Base-by-base conservation (phyloP, 116 monocot species). In the Zostera marina region DNA sequence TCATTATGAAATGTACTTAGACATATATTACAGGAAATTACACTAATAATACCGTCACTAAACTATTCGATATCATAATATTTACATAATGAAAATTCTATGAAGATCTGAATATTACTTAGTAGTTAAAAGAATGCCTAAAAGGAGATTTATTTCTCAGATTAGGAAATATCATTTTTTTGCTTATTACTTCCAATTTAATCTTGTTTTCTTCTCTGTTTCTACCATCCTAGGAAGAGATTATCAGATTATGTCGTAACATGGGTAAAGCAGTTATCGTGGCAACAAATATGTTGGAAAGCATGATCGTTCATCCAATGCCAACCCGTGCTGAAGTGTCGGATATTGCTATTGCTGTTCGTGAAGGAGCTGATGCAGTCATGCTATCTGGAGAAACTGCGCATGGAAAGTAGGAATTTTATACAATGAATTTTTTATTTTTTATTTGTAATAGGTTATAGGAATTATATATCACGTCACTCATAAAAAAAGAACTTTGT, bases 321-420 rank as follows among this genome's bases (percentile, higher is more conserved):
- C 99, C 99, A 65, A 99, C 99, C 1, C 81, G 99, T 9, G 99
- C 99, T 46, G 99, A 99, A 64, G 99, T 91, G 19, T 86, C 99
- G 8, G 99, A 99, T 51, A 99, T 99, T 69, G 99, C 99, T 41
- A 99, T 99, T 58, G 99, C 99, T n/a, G 99, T 99, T 43, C 90
- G 99, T 61, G 99, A 99, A 75, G 87, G 99, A 56, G 41, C 89
- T 67, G 99, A 91, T 79, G 99, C 87, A 20, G 68, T 99, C 52
- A 99, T 99, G 99, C 87, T 99, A 23, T 99, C 99, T 72, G 99
- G 99, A 47, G 99, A 99, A 74, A 99, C 99, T 71, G 99, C 99
- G 58, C 83, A 99, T 68, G 99, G 99, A 72, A 99, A 87, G 99
- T 99, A 91, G 9, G 99, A 10, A 8, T 32, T 17, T 19, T 51